Conservation (phyloP, 257 asterid species). For the Paraleonurus japonicus region DNA sequence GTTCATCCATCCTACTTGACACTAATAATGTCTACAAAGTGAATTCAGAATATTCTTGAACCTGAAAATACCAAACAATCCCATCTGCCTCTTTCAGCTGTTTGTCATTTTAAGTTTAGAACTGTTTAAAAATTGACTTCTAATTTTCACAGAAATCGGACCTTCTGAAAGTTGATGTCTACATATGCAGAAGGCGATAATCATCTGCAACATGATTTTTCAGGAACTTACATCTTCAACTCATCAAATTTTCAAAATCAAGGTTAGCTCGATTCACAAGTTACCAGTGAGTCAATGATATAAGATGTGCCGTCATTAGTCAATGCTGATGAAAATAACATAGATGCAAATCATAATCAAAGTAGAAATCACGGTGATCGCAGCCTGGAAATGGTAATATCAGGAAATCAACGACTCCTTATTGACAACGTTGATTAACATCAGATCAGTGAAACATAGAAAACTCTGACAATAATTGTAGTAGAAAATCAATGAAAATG, state of each 20-base stretch:
- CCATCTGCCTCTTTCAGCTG: background rate
- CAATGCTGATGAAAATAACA: slow-evolving; percentile 3
- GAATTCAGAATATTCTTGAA: background rate
- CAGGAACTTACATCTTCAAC: background rate
- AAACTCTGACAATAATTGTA: background rate
- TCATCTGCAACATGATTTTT: background rate
- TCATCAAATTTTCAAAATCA: slow-evolving; percentile 1
- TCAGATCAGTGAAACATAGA: slow-evolving; percentile 8
- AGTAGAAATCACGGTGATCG: background rate
- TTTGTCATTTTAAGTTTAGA: background rate
- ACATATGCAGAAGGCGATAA: background rate
- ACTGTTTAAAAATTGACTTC: slow-evolving; percentile 1
- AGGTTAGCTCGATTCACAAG: background rate
- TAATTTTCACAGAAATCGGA: background rate
- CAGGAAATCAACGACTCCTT: background rate
- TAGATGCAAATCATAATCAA: slow-evolving; percentile 4
- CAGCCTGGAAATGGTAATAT: background rate
- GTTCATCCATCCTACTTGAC: background rate
- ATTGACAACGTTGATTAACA: background rate
- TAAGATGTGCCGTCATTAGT: background rate
- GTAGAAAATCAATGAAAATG: slow-evolving; percentile 16
- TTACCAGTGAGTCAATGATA: background rate
- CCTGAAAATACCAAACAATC: background rate
- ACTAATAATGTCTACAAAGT: background rate
- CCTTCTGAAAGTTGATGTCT: background rate